These are phyloP conservation scores for Dryas alaskensis DNA, from an alignment of 306 rosid genomes.

Conservation along the genomic window DNA sequence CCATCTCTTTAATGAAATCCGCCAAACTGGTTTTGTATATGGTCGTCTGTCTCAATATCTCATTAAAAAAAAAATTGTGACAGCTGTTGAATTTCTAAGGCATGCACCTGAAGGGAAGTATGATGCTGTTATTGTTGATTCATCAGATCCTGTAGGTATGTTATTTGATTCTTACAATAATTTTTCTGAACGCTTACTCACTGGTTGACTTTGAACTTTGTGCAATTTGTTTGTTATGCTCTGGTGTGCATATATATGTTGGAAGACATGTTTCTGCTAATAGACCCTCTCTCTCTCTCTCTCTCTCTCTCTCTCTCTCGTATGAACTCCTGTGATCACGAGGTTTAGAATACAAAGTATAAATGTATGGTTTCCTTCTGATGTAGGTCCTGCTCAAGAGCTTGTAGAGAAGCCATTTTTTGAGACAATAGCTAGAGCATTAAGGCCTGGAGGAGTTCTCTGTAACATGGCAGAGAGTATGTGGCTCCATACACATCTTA, in stretches of 20 bases:
- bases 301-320: no score
- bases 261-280: neutral
- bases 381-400: constrained; percentile 95
- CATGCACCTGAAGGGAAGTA: constrained; percentile 65
- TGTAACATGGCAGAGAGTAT: constrained; percentile 99
- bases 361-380: constrained; percentile 19
- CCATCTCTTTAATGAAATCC: constrained; percentile 16
- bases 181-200: neutral
- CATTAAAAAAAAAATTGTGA: constrained; percentile 5
- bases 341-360: constrained; percentile 3
- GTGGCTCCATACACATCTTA: constrained; percentile 99
- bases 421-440: constrained; percentile 80
- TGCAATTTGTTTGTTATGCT: neutral
- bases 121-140: constrained; percentile 92
- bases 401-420: constrained; percentile 97
- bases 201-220: neutral
- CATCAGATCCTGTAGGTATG: constrained; percentile 98
- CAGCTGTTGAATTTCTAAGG: constrained; percentile 82
- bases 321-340: neutral
- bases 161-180: constrained; percentile 5
- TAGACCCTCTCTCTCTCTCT: neutral
- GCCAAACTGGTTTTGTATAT: neutral
- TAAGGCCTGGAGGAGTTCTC: constrained; percentile 92
- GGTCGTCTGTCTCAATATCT: constrained; percentile 3
- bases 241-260: neutral